phyloP scores from a whole-genome alignment of 768 basidiomycete species.

The Psilocybe subaeruginosa region DNA sequence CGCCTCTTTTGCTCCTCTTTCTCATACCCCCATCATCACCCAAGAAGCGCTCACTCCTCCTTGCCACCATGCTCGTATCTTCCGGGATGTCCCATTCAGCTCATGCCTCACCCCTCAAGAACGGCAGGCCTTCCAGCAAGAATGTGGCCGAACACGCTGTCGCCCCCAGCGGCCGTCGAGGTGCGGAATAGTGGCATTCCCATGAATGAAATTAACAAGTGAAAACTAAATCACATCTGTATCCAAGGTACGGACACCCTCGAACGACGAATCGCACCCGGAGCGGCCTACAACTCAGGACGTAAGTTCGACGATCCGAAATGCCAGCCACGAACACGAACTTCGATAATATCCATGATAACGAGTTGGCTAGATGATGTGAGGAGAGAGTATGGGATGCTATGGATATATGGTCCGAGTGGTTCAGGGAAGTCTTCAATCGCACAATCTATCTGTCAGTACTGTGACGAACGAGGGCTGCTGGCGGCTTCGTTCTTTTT shows the following conservation, averaged over 20 bases:
- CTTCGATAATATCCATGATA: conserved; percentile 23
- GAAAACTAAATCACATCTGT: background rate
- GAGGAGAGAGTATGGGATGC: conserved; percentile 22
- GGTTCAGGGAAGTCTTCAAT: conserved; percentile 29
- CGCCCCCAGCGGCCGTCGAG: conserved; percentile 24
- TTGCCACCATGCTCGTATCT: conserved; percentile 8
- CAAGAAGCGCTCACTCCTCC: conserved; percentile 22
- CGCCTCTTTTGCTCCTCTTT: conserved; percentile 2
- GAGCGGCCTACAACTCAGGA: conserved; percentile 28
- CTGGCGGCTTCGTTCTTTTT: conserved; percentile 31
- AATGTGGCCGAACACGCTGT: conserved; percentile 13
- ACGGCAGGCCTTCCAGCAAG: conserved; percentile 7
- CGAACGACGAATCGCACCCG: conserved; percentile 29
- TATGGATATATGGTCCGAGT: conserved; percentile 30
- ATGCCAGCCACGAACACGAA: conserved; percentile 25
- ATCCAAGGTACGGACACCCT: conserved; percentile 27
- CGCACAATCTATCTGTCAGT: conserved; percentile 25
- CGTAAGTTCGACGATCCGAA: conserved; percentile 26
- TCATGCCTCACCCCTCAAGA: conserved; percentile 5
- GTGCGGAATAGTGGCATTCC: conserved; percentile 10
- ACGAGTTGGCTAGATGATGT: conserved; percentile 24
- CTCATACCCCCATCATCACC: conserved; percentile 16
- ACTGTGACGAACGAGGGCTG: conserved; percentile 21
- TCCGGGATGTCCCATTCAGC: conserved; percentile 8
- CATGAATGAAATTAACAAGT: background rate